phyloP scores from a whole-genome alignment of 495 filamentous ascomycete genomes.

The Penicillium verhagenii region DNA sequence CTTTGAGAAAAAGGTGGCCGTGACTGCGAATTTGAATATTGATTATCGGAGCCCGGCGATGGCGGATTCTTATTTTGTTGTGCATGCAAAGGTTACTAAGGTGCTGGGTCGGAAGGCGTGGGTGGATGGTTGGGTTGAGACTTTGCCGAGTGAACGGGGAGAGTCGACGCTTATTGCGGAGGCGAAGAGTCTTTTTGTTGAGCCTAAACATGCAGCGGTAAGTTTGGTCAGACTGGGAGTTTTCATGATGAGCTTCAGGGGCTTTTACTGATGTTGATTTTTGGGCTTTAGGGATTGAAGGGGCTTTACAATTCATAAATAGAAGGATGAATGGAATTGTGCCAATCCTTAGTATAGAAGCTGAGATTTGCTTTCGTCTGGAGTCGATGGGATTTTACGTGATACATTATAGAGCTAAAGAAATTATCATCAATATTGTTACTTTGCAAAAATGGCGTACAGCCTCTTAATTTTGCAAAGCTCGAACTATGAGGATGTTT shows the following conservation, averaged over 20 bases:
- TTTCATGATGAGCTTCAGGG: too few relatives aligned
- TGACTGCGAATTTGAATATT: constrained; percentile 85
- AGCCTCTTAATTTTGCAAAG: too few relatives aligned
- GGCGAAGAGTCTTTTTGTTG: constrained; percentile 78
- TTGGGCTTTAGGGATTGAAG: not conserved
- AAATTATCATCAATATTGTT: too few relatives aligned
- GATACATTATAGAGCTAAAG: too few relatives aligned
- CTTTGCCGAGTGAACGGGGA: constrained; percentile 60
- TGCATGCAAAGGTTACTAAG: constrained; percentile 73
- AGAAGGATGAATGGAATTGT: too few relatives aligned
- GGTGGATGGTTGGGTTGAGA: constrained; percentile 84
- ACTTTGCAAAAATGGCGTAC: too few relatives aligned
- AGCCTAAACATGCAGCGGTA: constrained; percentile 75
- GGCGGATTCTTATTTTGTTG: constrained; percentile 68
- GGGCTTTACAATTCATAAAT: too few relatives aligned
- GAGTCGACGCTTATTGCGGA: constrained; percentile 63
- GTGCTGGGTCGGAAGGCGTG: constrained; percentile 91
- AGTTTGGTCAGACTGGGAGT: constrained; percentile 32
- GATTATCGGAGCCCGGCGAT: constrained; percentile 75
- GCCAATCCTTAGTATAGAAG: too few relatives aligned
- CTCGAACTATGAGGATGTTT: too few relatives aligned
- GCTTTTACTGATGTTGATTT: not conserved
- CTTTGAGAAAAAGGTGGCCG: constrained; percentile 77
- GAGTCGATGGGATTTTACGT: too few relatives aligned
- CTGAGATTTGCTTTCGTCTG: too few relatives aligned